A percentile compares a stretch with the other conserved stretches of the same genome.
Conservation (phyloP, 306 rosid genomes). For the Pterocarpus macrocarpus region DNA sequence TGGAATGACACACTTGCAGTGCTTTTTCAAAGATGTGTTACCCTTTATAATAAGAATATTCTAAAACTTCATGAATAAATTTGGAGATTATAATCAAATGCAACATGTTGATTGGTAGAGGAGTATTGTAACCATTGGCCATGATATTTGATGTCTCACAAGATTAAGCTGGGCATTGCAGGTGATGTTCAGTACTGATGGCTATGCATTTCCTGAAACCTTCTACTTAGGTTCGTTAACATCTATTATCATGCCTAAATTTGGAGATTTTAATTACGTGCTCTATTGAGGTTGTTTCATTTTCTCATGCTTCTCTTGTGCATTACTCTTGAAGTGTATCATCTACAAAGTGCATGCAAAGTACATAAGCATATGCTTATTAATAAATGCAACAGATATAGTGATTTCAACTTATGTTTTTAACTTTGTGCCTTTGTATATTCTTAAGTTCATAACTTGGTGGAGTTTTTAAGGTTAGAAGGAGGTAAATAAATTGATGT, state of each 20-base stretch:
- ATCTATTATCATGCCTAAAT: slow-evolving; percentile 13
- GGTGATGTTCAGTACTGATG: slow-evolving; percentile 98
- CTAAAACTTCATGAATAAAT: neutral
- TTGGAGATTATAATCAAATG: neutral
- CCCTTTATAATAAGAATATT: slow-evolving; percentile 18
- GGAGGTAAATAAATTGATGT: too few species aligned
- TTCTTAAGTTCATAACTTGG: too few species aligned
- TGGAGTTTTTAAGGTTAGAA: too few species aligned
- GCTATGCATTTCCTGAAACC: slow-evolving; percentile 80
- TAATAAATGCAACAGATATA: too few species aligned
- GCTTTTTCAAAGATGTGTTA: neutral
- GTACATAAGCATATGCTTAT: too few species aligned
- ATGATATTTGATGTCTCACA: slow-evolving; percentile 33
- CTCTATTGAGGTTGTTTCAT: slow-evolving; percentile 1
- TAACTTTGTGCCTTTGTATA: too few species aligned
- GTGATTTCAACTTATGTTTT: too few species aligned
- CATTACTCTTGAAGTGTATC: slow-evolving; percentile 21
- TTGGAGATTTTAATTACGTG: slow-evolving; percentile 9
- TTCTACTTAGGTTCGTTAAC: slow-evolving; percentile 80
- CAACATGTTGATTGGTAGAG: neutral
- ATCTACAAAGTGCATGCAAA: neutral
- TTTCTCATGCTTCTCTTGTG: slow-evolving; percentile 27
- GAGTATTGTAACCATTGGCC: neutral
- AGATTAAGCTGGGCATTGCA: slow-evolving; percentile 61
- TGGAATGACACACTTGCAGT: neutral